Evolutionary conservation across 495 filamentous ascomycete species (phyloP).

Genomic region (Coniosporium apollinis): DNA sequence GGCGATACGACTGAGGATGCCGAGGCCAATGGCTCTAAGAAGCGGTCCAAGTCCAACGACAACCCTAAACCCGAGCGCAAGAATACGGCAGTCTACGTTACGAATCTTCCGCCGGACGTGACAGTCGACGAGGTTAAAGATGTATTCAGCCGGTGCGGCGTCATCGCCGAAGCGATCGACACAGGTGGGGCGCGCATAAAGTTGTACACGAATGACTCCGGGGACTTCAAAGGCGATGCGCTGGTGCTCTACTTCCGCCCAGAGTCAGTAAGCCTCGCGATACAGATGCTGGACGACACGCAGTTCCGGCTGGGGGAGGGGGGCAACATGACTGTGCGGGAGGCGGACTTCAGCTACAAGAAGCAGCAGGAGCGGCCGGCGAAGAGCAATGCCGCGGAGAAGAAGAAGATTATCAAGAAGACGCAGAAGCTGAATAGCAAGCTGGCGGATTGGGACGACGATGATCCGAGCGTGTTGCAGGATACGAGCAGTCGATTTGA

Average conservation of each 20-base stretch:
- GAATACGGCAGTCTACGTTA: conserved; percentile 86
- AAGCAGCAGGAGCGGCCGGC: conserved; percentile 23
- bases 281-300: conserved; percentile 81
- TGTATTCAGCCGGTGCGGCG: conserved; percentile 73
- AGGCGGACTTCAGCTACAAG: conserved; percentile 83
- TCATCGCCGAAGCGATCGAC: conserved; percentile 90
- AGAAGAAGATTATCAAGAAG: conserved; percentile 74
- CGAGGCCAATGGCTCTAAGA: too few relatives aligned
- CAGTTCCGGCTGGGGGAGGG: conserved; percentile 52
- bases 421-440: conserved; percentile 79
- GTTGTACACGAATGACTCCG: conserved; percentile 70
- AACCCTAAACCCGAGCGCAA: conserved; percentile 35
- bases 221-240: conserved; percentile 82
- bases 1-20: too few relatives aligned
- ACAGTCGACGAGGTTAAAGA: conserved; percentile 63
- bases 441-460: conserved; percentile 86
- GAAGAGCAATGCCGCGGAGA: conserved; percentile 46
- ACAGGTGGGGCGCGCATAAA: conserved; percentile 73
- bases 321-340: conserved; percentile 62
- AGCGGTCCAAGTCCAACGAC: conserved; percentile 27
- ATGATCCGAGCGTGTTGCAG: conserved; percentile 45
- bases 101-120: conserved; percentile 62
- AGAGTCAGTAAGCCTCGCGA: conserved; percentile 75
- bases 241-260: conserved; percentile 88
- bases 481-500: conserved; percentile 48